These are phyloP conservation scores for Ramaria rubella DNA, from an alignment of 768 basidiomycete species.

Conservation along the genomic window DNA sequence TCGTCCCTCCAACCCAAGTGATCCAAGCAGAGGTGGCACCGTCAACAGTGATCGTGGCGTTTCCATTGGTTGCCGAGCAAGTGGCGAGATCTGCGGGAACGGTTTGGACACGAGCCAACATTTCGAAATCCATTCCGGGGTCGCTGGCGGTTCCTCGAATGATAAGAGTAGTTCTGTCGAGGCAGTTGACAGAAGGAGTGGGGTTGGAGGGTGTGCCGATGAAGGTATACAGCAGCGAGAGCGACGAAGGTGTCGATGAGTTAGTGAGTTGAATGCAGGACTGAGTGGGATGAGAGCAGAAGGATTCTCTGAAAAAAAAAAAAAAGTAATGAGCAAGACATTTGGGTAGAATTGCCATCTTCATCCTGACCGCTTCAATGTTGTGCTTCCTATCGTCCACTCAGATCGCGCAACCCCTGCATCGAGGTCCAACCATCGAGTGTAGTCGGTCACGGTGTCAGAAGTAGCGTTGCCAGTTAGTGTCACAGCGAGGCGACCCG, in stretches of 20 bases:
- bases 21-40: constrained; percentile 52
- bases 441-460: constrained; percentile 37
- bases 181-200: constrained; percentile 53
- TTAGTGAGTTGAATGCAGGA: constrained; percentile 57
- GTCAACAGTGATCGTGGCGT: constrained; percentile 30
- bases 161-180: constrained; percentile 46
- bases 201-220: constrained; percentile 16
- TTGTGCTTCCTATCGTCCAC: constrained; percentile 49
- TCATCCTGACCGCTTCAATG: constrained; percentile 44
- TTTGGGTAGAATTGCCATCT: neutral
- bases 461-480: neutral
- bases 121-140: constrained; percentile 65
- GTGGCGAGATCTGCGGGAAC: constrained; percentile 16
- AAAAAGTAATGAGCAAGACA: neutral
- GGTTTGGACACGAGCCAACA: constrained; percentile 44
- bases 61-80: constrained; percentile 34
- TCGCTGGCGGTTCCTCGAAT: constrained; percentile 37
- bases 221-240: constrained; percentile 2
- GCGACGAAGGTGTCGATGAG: constrained; percentile 14
- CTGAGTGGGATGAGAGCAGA: constrained; percentile 60
- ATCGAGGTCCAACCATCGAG: constrained; percentile 67
- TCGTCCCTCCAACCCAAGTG: constrained; percentile 69
- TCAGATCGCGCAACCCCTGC: constrained; percentile 47
- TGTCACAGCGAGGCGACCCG: constrained; percentile 43
- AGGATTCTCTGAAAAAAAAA: constrained; percentile 36